Conservation (phyloP, 2,329 filamentous ascomycete species). For the Fusarium verrucosum region DNA sequence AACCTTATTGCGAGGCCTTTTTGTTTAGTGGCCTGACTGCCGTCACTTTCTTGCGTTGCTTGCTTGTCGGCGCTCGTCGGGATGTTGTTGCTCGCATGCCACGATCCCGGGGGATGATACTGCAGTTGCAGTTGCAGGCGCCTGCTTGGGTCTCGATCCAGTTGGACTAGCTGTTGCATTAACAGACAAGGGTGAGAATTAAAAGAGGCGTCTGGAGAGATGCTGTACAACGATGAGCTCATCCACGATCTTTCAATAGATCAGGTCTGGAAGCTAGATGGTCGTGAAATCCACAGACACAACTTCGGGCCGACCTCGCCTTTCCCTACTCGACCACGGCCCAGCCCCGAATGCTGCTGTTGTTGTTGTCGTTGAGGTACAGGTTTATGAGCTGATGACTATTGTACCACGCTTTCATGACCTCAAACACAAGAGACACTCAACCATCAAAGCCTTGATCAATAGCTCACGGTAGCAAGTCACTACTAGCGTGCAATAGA, state of each 20-base stretch:
- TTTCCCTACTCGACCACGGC: background rate
- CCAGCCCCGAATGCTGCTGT: background rate
- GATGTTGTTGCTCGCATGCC: slow-evolving; percentile 3
- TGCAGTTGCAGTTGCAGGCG: slow-evolving; percentile 31
- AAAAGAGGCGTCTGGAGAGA: slow-evolving; percentile 9
- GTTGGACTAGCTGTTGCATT: slow-evolving; percentile 31
- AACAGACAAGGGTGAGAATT: slow-evolving; percentile 10
- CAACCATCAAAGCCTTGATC: slow-evolving; percentile 6
- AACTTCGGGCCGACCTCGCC: background rate
- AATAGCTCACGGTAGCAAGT: slow-evolving; percentile 11
- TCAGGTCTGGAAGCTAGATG: background rate
- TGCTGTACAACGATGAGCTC: slow-evolving; percentile 1
- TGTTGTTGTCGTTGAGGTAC: background rate
- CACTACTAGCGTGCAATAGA: slow-evolving; percentile 25
- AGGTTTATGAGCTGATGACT: background rate
- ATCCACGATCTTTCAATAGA: slow-evolving; percentile 19
- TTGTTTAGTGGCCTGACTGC: slow-evolving; percentile 16
- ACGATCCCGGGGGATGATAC: slow-evolving; percentile 14
- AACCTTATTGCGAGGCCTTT: slow-evolving; percentile 4
- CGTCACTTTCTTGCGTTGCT: slow-evolving; percentile 7
- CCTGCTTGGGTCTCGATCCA: slow-evolving; percentile 34
- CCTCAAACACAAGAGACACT: background rate
- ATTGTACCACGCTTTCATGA: background rate
- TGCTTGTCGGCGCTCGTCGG: slow-evolving; percentile 6
- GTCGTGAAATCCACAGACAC: background rate